These are phyloP conservation scores for Kentomonas sorsogonicus DNA, from an alignment of 208 protist species.

Conservation along the genomic window DNA sequence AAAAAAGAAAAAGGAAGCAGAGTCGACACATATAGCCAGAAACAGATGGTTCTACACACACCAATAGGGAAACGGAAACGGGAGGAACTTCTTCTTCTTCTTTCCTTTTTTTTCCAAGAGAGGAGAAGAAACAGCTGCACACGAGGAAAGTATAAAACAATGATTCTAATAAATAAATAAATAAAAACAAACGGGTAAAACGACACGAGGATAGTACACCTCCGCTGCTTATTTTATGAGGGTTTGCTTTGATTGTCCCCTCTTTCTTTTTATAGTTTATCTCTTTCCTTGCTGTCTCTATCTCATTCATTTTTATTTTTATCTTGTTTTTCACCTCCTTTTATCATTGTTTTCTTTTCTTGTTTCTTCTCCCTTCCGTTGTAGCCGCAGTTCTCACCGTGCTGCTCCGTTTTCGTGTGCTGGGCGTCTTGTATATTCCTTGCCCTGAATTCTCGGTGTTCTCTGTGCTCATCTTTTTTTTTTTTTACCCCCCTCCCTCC, in stretches of 20 bases:
- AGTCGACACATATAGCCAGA: background rate
- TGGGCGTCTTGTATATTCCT: conserved; percentile 11
- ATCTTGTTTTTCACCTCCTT: background rate
- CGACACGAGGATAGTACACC: background rate
- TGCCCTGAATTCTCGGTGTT: conserved; percentile 3
- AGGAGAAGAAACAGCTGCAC: background rate
- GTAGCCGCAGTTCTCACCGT: background rate
- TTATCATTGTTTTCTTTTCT: conserved; percentile 7
- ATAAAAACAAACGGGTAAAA: background rate
- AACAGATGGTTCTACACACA: too few relatives aligned
- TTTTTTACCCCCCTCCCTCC: background rate
- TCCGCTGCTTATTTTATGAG: conserved; percentile 8
- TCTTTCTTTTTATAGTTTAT: conserved; percentile 4
- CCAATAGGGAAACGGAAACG: too few relatives aligned
- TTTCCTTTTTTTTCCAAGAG: background rate
- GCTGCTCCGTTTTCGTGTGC: background rate
- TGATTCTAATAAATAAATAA: background rate
- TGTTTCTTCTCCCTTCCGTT: conserved; percentile 6
- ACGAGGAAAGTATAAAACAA: background rate
- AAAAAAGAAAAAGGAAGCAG: too few relatives aligned
- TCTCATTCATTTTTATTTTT: conserved; percentile 13
- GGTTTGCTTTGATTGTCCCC: background rate
- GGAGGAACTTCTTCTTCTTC: background rate
- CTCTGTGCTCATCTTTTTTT: background rate
- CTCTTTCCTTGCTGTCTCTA: conserved; percentile 3